Evolutionary conservation across 257 asterid genomes (phyloP).

Genomic region (Echium plantagineum): DNA sequence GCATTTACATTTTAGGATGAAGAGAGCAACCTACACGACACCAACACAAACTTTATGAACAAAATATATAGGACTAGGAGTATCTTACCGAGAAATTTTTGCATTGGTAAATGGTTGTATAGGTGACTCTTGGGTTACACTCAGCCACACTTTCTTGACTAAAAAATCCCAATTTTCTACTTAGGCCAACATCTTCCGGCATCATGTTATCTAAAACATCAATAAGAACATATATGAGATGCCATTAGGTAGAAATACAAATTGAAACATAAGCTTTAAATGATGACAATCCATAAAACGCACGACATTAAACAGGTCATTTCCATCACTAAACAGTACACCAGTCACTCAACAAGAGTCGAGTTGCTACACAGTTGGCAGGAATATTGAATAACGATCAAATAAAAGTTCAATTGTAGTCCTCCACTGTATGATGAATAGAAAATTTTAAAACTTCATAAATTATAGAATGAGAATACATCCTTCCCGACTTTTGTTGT

Average conservation of each 20-base stretch:
- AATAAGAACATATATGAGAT: neutral
- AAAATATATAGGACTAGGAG: neutral
- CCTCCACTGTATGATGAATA: too few species aligned
- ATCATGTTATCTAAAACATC: conserved; percentile 42
- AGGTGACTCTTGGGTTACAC: conserved; percentile 41
- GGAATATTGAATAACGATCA: too few species aligned
- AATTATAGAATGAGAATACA: too few species aligned
- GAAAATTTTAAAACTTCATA: too few species aligned
- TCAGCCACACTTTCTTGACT: conserved; percentile 28
- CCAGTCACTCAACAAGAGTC: too few species aligned
- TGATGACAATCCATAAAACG: neutral
- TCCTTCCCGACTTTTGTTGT: too few species aligned
- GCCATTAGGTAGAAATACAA: neutral
- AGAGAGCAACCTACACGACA: too few species aligned
- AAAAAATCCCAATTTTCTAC: conserved; percentile 47
- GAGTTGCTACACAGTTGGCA: neutral
- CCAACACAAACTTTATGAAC: too few species aligned
- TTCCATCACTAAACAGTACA: too few species aligned
- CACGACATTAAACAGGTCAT: neutral
- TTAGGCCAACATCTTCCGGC: conserved; percentile 72
- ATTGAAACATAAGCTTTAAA: neutral
- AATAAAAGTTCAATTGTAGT: too few species aligned
- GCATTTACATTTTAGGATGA: too few species aligned
- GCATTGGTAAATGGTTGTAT: conserved; percentile 51
- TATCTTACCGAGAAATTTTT: conserved; percentile 49